These are phyloP conservation scores for Solanum pimpinellifolium DNA, from an alignment of 257 asterid genomes.

Conservation along the genomic window DNA sequence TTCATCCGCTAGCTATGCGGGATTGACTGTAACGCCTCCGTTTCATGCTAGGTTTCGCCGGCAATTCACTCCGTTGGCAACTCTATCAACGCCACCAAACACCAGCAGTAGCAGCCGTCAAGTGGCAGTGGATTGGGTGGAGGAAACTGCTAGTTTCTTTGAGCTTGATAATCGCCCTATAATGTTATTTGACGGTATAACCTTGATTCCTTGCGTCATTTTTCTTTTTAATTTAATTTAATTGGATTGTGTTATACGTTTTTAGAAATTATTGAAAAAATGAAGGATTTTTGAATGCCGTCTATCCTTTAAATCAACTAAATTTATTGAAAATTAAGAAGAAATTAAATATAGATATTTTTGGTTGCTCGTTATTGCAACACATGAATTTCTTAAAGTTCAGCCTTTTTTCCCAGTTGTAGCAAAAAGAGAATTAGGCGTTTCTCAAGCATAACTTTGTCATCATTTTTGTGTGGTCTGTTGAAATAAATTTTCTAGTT, in stretches of 20 bases:
- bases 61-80: constrained; percentile 22
- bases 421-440: background rate
- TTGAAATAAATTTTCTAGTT: background rate
- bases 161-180: constrained; percentile 78
- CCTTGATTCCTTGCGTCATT: background rate
- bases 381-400: background rate
- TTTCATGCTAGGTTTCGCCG: constrained; percentile 15
- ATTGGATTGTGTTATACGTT: background rate
- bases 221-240: background rate
- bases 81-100: constrained; percentile 26
- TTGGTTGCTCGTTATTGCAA: background rate
- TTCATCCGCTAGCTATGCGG: constrained; percentile 12
- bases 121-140: constrained; percentile 39
- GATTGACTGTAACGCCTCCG: constrained; percentile 16
- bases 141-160: constrained; percentile 64
- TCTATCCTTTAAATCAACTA: background rate
- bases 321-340: background rate
- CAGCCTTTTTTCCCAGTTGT: background rate
- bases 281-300: background rate
- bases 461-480: background rate
- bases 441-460: background rate
- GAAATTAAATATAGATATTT: background rate
- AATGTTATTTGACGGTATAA: constrained; percentile 82
- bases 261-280: background rate
- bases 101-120: constrained; percentile 12